Conservation (phyloP, 2,329 filamentous ascomycete species). For the Microsporum audouinii region DNA sequence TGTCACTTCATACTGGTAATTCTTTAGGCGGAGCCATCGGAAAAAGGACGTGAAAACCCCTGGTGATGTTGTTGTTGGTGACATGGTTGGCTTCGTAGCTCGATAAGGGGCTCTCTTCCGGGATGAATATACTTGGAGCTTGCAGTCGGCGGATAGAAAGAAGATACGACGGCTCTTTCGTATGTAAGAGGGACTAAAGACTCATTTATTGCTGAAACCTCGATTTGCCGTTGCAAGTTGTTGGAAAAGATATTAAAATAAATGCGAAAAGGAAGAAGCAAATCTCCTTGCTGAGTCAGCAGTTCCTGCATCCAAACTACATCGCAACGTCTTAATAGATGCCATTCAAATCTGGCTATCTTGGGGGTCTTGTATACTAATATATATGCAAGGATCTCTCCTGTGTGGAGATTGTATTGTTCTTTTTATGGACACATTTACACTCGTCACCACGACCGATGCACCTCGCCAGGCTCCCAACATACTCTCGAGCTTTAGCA, state of each 20-base stretch:
- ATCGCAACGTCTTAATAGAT: too few relatives aligned
- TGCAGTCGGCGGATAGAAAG: neutral
- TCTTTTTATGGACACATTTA: neutral
- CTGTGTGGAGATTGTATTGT: too few relatives aligned
- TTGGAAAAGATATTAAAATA: neutral
- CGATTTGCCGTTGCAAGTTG: neutral
- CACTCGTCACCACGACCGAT: neutral
- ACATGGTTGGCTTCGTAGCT: neutral
- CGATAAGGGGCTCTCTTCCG: neutral
- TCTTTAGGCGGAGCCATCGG: conserved; percentile 84
- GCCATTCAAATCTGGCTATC: too few relatives aligned
- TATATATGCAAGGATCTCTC: too few relatives aligned
- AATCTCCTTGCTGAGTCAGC: neutral
- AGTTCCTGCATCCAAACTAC: neutral
- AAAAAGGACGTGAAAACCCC: conserved; percentile 45
- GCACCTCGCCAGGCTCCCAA: neutral
- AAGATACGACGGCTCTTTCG: neutral
- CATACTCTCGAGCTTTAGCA: neutral
- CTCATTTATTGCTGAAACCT: neutral
- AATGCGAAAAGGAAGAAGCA: neutral
- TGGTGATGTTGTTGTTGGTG: conserved; percentile 20
- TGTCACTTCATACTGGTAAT: conserved; percentile 97
- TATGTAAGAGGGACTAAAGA: neutral
- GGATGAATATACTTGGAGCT: neutral
- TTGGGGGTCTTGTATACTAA: too few relatives aligned